These are phyloP conservation scores for Pseudogymnoascus sp. DNA, from an alignment of 2,329 filamentous ascomycete genomes.

Conservation along the genomic window DNA sequence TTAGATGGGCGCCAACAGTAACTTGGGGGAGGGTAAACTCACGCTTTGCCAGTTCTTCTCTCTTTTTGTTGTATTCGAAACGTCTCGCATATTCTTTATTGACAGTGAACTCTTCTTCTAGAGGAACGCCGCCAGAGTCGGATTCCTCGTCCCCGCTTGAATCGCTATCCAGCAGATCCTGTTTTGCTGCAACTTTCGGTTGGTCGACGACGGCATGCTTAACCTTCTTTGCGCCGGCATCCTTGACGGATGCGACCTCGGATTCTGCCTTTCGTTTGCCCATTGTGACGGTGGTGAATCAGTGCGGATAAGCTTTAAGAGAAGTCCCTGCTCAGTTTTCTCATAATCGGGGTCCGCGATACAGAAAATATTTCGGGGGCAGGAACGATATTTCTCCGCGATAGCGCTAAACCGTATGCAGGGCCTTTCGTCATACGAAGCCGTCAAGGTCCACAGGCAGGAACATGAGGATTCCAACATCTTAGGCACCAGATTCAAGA, in stretches of 20 bases:
- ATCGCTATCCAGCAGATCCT: slow-evolving; percentile 44
- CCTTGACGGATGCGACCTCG: slow-evolving; percentile 15
- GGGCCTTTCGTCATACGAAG: slow-evolving; percentile 11
- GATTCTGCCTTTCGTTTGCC: slow-evolving; percentile 29
- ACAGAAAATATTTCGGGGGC: slow-evolving; percentile 9
- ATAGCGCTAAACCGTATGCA: slow-evolving; percentile 5
- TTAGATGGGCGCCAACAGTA: slow-evolving; percentile 20
- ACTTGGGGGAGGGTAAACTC: slow-evolving; percentile 27
- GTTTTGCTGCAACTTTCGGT: slow-evolving; percentile 16
- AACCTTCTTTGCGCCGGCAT: slow-evolving; percentile 21
- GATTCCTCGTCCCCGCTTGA: slow-evolving; percentile 30
- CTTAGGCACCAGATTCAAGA: not conserved
- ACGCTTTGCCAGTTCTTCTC: slow-evolving; percentile 74
- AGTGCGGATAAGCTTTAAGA: not conserved
- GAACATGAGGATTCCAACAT: slow-evolving; percentile 6
- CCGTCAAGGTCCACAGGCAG: slow-evolving; percentile 8
- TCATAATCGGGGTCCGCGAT: slow-evolving; percentile 9
- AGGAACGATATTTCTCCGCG: slow-evolving; percentile 9
- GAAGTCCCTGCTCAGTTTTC: slow-evolving; percentile 9
- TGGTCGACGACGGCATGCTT: slow-evolving; percentile 21
- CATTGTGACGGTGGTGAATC: slow-evolving; percentile 20
- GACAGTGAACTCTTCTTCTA: slow-evolving; percentile 57
- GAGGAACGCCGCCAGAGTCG: slow-evolving; percentile 30
- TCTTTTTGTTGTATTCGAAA: slow-evolving; percentile 96
- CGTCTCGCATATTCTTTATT: slow-evolving; percentile 83